phyloP scores from a whole-genome alignment of 768 basidiomycete genomes.

The Lactifluus piperatus region DNA sequence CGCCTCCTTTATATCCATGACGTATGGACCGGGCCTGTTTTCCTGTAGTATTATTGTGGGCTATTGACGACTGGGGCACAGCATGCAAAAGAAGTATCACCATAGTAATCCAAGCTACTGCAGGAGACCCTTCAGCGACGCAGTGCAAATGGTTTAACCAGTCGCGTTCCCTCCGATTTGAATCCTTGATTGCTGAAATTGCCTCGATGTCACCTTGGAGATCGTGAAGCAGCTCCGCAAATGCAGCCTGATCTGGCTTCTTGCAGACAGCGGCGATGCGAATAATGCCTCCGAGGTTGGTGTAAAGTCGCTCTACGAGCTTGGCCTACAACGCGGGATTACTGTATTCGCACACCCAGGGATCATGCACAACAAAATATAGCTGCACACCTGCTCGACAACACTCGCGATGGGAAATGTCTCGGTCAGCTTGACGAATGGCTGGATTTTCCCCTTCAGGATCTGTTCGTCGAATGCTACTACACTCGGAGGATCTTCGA shows the following conservation, averaged over 20 bases:
- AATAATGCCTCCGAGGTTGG: conserved; percentile 60
- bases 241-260: conserved; percentile 60
- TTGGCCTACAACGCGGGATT: conserved; percentile 41
- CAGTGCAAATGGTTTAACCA: conserved; percentile 76
- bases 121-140: conserved; percentile 74
- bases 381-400: conserved; percentile 60
- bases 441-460: conserved; percentile 63
- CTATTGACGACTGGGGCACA: background rate
- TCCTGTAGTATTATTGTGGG: conserved; percentile 30
- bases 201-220: conserved; percentile 66
- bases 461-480: conserved; percentile 66
- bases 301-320: conserved; percentile 58
- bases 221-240: conserved; percentile 53
- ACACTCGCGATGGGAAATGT: conserved; percentile 61
- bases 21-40: conserved; percentile 70
- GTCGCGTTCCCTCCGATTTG: conserved; percentile 67
- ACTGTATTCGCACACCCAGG: background rate
- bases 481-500: conserved; percentile 49
- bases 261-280: conserved; percentile 61
- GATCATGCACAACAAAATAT: background rate
- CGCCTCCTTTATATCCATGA: conserved; percentile 80
- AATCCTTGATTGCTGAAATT: conserved; percentile 76
- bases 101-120: conserved; percentile 80
- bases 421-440: conserved; percentile 64
- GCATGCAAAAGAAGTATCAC: conserved; percentile 32